Conservation (phyloP, 2,329 filamentous ascomycete genomes). For the Diaporthe citri region DNA sequence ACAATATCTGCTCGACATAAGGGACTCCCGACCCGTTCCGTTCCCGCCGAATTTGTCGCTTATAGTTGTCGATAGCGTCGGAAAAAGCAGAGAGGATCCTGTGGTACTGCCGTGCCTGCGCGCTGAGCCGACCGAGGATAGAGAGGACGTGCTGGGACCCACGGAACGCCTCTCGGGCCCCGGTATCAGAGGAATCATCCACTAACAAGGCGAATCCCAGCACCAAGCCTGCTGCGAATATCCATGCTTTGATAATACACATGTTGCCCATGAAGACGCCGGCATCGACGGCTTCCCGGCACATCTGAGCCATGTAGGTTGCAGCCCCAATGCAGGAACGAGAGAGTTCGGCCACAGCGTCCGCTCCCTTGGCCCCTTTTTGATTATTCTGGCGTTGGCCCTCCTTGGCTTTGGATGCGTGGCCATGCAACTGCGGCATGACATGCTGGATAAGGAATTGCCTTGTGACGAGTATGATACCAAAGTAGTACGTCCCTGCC, state of each 20-base stretch:
- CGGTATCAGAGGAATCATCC: constrained; percentile 39
- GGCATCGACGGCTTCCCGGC: constrained; percentile 39
- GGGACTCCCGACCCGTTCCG: constrained; percentile 1
- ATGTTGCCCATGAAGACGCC: constrained; percentile 41
- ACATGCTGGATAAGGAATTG: constrained; percentile 41
- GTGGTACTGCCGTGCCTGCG: constrained; percentile 43
- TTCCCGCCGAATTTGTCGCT: constrained; percentile 20
- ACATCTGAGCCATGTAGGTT: constrained; percentile 42
- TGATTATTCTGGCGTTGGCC: background rate
- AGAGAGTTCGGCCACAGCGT: constrained; percentile 37
- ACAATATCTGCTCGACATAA: constrained; percentile 32
- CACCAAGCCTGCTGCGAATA: constrained; percentile 39
- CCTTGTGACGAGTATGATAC: constrained; percentile 42
- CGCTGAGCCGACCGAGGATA: constrained; percentile 33
- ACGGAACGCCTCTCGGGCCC: constrained; percentile 39
- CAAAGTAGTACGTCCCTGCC: constrained; percentile 44
- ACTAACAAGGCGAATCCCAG: constrained; percentile 38
- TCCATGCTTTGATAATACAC: constrained; percentile 40
- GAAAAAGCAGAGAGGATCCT: constrained; percentile 41
- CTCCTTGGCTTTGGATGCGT: background rate
- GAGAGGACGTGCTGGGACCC: constrained; percentile 35
- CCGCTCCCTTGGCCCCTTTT: background rate
- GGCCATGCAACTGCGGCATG: constrained; percentile 34
- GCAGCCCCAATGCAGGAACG: constrained; percentile 42
- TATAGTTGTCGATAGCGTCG: constrained; percentile 39